These are phyloP conservation scores for Candida glucosophila DNA, from an alignment of 1,139 yeast genomes.

Conservation along the genomic window DNA sequence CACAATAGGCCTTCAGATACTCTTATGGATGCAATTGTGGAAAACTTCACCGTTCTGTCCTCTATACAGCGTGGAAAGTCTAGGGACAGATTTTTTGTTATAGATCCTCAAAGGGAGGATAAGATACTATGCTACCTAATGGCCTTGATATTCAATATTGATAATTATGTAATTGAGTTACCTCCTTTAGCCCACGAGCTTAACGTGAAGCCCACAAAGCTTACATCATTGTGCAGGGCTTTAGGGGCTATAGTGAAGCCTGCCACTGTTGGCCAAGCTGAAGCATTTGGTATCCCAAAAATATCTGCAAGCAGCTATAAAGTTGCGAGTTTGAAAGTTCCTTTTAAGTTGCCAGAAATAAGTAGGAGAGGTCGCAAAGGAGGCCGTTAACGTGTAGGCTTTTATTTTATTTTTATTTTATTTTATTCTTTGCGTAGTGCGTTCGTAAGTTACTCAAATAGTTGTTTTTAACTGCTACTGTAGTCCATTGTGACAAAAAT, in stretches of 20 bases:
- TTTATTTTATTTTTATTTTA: too few species aligned
- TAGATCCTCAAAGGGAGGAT: conserved; percentile 86
- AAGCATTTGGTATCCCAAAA: conserved; percentile 71
- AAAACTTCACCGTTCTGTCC: conserved; percentile 58
- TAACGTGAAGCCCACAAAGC: conserved; percentile 69
- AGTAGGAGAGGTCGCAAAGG: conserved; percentile 50
- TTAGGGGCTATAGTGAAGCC: conserved; percentile 76
- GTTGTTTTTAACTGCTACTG: too few species aligned
- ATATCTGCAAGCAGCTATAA: conserved; percentile 59
- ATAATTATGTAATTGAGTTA: conserved; percentile 66
- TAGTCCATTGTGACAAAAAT: too few species aligned
- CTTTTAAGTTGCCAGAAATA: conserved; percentile 83
- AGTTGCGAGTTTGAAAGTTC: conserved; percentile 78
- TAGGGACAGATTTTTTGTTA: conserved; percentile 60
- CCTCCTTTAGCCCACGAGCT: conserved; percentile 81
- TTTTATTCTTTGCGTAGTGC: too few species aligned
- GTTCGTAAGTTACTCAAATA: too few species aligned
- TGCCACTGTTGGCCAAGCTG: conserved; percentile 74
- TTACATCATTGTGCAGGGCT: conserved; percentile 63
- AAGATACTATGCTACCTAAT: conserved; percentile 73
- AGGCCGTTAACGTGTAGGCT: too few species aligned
- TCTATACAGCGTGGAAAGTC: conserved; percentile 65
- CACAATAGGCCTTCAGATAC: conserved; percentile 59
- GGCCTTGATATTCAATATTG: conserved; percentile 66
- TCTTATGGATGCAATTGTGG: conserved; percentile 65